Evolutionary conservation across 306 rosid species (phyloP), one percentile per base, ranked within the genome.

Genomic region (Acmispon strigosus): DNA sequence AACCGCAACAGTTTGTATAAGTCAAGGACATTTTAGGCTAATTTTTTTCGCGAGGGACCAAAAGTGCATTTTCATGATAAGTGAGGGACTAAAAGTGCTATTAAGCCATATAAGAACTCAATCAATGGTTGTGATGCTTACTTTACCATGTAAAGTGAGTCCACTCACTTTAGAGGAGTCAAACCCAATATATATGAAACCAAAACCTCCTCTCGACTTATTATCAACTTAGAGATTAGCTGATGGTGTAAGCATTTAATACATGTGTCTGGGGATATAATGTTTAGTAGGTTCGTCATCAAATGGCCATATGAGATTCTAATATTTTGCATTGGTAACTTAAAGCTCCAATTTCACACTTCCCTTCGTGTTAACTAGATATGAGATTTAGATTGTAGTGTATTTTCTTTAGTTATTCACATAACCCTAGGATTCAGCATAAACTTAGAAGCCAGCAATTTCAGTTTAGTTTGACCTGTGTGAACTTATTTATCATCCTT

Each of bases 391-490:
- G 15, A 60, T 58, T 67, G n/a, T n/a, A 24, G 37, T 27, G 10
- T 43, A 20, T 39, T 48, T 67, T 67, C 1, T 34, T 45, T 44
- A 14, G 16, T 27, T 67, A 15, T 14, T 20, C 4, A 11, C 49
- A 58, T 12, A 13, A 17, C 44, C 49, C 12, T 32, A 43, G 47
- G 45, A 56, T 10, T 27, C 34, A 7, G 2, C 17, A 32, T 60
- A 37, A 50, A 44, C 29, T 37, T 14, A 36, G 10, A 62, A 50
- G 62, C 39, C 45, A 14, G 9, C 6, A 37, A 13, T 32, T 74
- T 11, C 8, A 19, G 66, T 75, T 60, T 54, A 66, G 63, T 27
- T 11, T 77, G 64, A 53, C 61, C 29, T 65, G 13, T 45, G 27
- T 12, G 48, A 39, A 6, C 58, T 36, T 55, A 27, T 48, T 51